These are phyloP conservation scores for Helenozyma rhizophorensis DNA, from an alignment of 805 yeast species.

Conservation along the genomic window DNA sequence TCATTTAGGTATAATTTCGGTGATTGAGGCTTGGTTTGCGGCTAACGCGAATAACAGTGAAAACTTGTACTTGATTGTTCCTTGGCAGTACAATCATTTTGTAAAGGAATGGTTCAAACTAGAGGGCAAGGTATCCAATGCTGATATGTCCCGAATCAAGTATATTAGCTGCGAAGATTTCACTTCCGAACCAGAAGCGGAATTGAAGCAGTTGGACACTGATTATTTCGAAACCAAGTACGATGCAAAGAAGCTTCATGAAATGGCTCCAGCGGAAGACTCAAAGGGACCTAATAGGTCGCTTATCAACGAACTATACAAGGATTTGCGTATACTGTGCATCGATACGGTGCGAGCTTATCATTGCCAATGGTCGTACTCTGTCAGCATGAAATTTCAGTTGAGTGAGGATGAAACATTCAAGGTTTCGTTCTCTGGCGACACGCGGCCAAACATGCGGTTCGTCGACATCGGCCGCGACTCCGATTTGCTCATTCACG, in stretches of 20 bases:
- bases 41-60: conserved; percentile 26
- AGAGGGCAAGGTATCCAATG: conserved; percentile 30
- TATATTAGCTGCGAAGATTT: conserved; percentile 63
- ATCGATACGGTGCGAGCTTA: conserved; percentile 68
- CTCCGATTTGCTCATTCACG: conserved; percentile 82
- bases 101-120: conserved; percentile 62
- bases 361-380: conserved; percentile 82
- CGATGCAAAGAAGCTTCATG: conserved; percentile 18
- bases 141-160: conserved; percentile 38
- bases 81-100: conserved; percentile 69
- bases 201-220: conserved; percentile 23
- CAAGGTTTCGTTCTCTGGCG: conserved; percentile 88
- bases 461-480: conserved; percentile 64
- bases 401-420: conserved; percentile 42
- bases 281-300: conserved; percentile 19
- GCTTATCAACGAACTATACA: conserved; percentile 31
- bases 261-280: no score
- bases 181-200: conserved; percentile 25
- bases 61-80: conserved; percentile 59
- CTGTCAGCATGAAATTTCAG: conserved; percentile 49
- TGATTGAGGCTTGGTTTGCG: conserved; percentile 66
- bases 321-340: conserved; percentile 38
- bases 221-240: conserved; percentile 30
- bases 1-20: conserved; percentile 75
- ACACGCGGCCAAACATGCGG: conserved; percentile 74